phyloP scores from a whole-genome alignment of 305 asterid species.

The Rubia balearica region DNA sequence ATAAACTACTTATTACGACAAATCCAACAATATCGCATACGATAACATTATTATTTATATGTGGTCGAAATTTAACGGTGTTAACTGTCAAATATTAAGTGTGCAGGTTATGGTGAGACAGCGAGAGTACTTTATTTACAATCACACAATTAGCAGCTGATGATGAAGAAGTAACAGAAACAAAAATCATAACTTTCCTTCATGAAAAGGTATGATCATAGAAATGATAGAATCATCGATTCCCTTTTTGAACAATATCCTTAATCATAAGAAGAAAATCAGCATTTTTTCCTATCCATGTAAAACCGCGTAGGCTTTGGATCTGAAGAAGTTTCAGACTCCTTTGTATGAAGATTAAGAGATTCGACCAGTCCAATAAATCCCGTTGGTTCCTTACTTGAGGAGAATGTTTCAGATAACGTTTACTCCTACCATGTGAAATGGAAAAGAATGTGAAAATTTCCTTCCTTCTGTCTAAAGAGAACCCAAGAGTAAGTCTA shows the following conservation, averaged over 20 bases:
- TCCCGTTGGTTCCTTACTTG: conserved; percentile 48
- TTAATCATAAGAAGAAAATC: not conserved
- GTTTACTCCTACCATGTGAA: too few relatives aligned
- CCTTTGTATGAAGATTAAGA: conserved; percentile 84
- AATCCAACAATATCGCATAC: too few relatives aligned
- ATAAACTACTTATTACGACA: too few relatives aligned
- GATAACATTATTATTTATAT: too few relatives aligned
- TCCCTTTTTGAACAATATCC: not conserved
- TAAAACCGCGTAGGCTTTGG: conserved; percentile 52
- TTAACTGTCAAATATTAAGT: too few relatives aligned
- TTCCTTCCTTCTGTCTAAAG: too few relatives aligned
- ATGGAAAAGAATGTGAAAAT: too few relatives aligned
- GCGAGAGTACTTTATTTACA: too few relatives aligned
- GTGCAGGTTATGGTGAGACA: too few relatives aligned
- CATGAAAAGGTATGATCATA: conserved; percentile 67
- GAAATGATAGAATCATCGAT: not conserved
- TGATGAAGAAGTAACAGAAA: conserved; percentile 84
- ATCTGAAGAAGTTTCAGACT: conserved; percentile 80
- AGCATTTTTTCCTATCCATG: conserved; percentile 2
- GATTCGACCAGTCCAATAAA: conserved; percentile 66
- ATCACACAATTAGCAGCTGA: conserved; percentile 49
- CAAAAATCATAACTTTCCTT: conserved; percentile 83
- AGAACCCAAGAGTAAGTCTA: too few relatives aligned
- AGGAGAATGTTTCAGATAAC: conserved; percentile 72
- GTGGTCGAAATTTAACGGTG: too few relatives aligned